Evolutionary conservation across 108 stramenopile species (phyloP), one percentile per base, ranked within the genome.

Genomic region (Cyclotella cryptica): DNA sequence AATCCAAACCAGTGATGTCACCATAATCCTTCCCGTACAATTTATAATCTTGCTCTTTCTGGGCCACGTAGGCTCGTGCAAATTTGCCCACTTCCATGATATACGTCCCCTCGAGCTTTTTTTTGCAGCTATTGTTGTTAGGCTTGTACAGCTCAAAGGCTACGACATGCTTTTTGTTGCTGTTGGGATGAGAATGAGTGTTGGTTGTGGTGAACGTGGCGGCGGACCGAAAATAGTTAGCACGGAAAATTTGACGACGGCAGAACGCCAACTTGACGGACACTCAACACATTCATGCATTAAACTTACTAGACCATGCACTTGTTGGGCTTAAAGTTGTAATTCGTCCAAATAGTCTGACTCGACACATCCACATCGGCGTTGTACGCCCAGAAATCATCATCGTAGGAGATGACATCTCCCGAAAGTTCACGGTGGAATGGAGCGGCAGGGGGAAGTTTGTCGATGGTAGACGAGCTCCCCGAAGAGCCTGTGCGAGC

Each of bases 251-350:
- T 18, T 18, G 21, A 27, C 14, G 13, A 27, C 4, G 14, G 58
- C 6, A 35, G 6, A 35, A 6, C 35, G 35, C 35, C 35, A 35
- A 35, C 35, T 35, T 35, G 35, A 35, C 35, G 6, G 35, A 35
- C 35, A 35, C 35, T 35, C 35, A 35, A 35, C 35, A 35, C 35
- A 35, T 35, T 2, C 35, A 35, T 35, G 35, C 35, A 35, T 35
- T 14, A 30, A 2, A 78, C 84, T 84, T 46, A 84, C 84, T 64
- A 41, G 41, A 66, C n/a, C 46, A 84, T 53, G 45, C 84, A 84
- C 64, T 69, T 58, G 60, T 54, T 71, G 19, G 84, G 75, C 21
- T 39, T 30, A 11, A 84, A 51, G 47, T 52, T 49, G 59, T 80
- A 80, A 52, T 80, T 74, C 35, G 35, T 66, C 74, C 75, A 84